phyloP scores from a whole-genome alignment of 108 stramenopile species.

The Cylindrotheca fusiformis region DNA sequence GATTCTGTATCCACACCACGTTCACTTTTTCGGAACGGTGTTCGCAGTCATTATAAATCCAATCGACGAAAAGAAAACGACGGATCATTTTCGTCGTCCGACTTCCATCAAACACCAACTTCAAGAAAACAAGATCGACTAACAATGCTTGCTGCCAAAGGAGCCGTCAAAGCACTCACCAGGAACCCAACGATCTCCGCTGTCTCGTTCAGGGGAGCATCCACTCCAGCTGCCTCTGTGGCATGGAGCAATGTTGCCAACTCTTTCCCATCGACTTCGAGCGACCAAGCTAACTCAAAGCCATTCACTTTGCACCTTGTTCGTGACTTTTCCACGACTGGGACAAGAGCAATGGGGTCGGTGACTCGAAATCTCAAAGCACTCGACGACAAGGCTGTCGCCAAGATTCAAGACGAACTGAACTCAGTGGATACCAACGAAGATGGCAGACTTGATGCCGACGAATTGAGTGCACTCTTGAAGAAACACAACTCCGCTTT shows the following conservation, averaged over 20 bases:
- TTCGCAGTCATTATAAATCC: neutral
- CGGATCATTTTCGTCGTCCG: neutral
- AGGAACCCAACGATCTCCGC: neutral
- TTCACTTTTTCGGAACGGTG: neutral
- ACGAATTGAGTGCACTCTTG: slow-evolving; percentile 62
- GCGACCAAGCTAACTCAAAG: neutral
- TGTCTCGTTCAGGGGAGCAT: neutral
- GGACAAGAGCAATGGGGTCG: neutral
- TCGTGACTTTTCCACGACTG: neutral
- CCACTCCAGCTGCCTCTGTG: neutral
- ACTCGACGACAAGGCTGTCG: slow-evolving; percentile 53
- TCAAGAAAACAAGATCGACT: neutral
- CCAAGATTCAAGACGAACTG: slow-evolving; percentile 70
- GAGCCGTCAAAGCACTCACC: neutral
- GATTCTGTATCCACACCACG: neutral
- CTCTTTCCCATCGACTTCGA: neutral
- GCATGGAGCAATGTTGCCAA: neutral
- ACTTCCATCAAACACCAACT: neutral
- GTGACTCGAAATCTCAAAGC: no score
- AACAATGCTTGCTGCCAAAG: neutral
- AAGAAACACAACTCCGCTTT: slow-evolving; percentile 54
- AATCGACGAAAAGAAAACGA: neutral
- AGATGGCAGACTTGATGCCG: slow-evolving; percentile 62
- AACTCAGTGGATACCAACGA: slow-evolving; percentile 44
- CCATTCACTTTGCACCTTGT: neutral